Conservation (phyloP, 495 filamentous ascomycete species). For the Talaromyces nanjingensis region DNA sequence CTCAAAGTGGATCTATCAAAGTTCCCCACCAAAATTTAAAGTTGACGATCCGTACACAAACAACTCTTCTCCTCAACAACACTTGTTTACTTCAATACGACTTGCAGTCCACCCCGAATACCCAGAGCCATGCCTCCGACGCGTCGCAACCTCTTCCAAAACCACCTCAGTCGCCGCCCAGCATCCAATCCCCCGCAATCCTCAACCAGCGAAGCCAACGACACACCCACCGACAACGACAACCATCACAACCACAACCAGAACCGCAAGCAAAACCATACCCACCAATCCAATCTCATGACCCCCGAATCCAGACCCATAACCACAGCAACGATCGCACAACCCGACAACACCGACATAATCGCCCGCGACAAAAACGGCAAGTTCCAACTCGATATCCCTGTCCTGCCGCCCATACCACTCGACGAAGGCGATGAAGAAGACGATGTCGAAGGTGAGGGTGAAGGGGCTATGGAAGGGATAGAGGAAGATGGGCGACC, state of each 20-base stretch:
- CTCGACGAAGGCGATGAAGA: conserved; percentile 50
- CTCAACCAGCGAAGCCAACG: conserved; percentile 21
- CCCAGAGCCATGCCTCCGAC: conserved; percentile 3
- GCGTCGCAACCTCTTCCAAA: conserved; percentile 70
- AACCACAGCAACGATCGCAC: conserved; percentile 29
- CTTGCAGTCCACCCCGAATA: not conserved
- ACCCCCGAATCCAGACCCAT: conserved; percentile 34
- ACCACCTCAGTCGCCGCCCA: conserved; percentile 61
- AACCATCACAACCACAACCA: conserved; percentile 22
- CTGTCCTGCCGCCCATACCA: conserved; percentile 42
- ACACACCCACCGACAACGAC: conserved; percentile 12
- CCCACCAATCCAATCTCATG: not conserved
- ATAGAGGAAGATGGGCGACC: conserved; percentile 19
- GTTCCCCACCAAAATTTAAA: not conserved
- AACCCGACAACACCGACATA: conserved; percentile 52
- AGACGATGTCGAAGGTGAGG: conserved; percentile 12
- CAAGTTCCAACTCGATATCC: conserved; percentile 64
- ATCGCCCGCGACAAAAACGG: conserved; percentile 71
- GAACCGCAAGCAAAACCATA: not conserved
- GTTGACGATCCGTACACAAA: not conserved
- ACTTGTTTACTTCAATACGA: not conserved
- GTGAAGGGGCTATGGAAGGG: not conserved
- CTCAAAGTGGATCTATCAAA: not conserved
- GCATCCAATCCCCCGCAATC: conserved; percentile 34
- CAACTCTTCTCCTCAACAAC: not conserved